These are phyloP conservation scores for Heterobasidion annosum DNA, from an alignment of 1,284 basidiomycete species.

Conservation along the genomic window DNA sequence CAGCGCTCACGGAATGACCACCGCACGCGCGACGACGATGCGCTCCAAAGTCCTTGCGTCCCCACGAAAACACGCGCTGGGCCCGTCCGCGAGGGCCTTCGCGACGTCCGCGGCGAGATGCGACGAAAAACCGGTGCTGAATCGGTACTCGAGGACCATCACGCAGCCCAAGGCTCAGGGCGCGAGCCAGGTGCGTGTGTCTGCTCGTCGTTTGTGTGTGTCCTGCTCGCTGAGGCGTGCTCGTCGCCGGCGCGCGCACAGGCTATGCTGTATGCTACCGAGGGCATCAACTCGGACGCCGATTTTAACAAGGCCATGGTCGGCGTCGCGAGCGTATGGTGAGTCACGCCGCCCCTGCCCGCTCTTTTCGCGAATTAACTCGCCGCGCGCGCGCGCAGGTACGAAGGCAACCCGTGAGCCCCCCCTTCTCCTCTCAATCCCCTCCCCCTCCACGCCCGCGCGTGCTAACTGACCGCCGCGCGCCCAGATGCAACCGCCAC, in stretches of 20 bases:
- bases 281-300: conserved; percentile 68
- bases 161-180: conserved; percentile 91
- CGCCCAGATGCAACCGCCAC: conserved; percentile 81
- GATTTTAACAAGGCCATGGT: conserved; percentile 96
- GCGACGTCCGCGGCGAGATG: conserved; percentile 29
- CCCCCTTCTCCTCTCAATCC: neutral
- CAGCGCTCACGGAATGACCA: neutral
- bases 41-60: neutral
- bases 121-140: conserved; percentile 53
- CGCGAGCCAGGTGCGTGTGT: conserved; percentile 68
- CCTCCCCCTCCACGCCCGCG: neutral
- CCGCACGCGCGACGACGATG: neutral
- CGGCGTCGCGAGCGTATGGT: conserved; percentile 92
- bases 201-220: neutral
- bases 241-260: conserved; percentile 18
- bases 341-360: conserved; percentile 21
- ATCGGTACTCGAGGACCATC: conserved; percentile 76
- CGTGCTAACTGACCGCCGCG: neutral
- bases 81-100: conserved; percentile 23
- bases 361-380: neutral
- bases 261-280: conserved; percentile 97
- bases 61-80: neutral
- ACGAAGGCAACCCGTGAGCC: conserved; percentile 31
- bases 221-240: neutral
- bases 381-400: conserved; percentile 16